phyloP scores from a whole-genome alignment of 2,329 filamentous ascomycete species.

The Pestalotiopsis sp. region DNA sequence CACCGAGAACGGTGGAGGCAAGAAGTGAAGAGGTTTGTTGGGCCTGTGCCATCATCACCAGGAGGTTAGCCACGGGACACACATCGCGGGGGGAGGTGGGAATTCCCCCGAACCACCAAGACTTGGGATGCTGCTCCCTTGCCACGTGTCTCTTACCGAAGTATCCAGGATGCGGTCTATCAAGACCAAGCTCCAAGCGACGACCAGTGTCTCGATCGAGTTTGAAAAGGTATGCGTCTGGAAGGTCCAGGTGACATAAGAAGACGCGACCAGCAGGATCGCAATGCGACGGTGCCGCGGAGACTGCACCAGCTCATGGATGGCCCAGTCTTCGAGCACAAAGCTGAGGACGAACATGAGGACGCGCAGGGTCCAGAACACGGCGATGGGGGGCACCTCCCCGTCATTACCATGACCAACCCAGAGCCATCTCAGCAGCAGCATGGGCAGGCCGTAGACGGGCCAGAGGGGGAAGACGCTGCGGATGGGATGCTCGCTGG shows the following conservation, averaged over 20 bases:
- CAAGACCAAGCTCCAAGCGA: slow-evolving; percentile 91
- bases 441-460: slow-evolving; percentile 92
- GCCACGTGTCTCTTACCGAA: slow-evolving; percentile 58
- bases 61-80: slow-evolving; percentile 10
- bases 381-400: slow-evolving; percentile 78
- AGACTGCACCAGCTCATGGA: slow-evolving; percentile 85
- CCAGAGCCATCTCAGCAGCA: slow-evolving; percentile 89
- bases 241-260: slow-evolving; percentile 98
- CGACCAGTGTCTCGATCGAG: slow-evolving; percentile 89
- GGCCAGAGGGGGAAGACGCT: slow-evolving; percentile 98
- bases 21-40: slow-evolving; percentile 76
- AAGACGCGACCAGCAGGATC: slow-evolving; percentile 86
- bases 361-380: slow-evolving; percentile 87
- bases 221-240: slow-evolving; percentile 99
- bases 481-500: slow-evolving; percentile 82
- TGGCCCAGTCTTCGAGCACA: slow-evolving; percentile 95
- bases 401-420: slow-evolving; percentile 78
- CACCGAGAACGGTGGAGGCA: slow-evolving; percentile 77
- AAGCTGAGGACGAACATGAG: slow-evolving; percentile 96
- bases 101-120: too few species aligned
- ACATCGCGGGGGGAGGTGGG: not conserved
- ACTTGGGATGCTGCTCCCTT: not conserved
- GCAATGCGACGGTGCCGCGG: slow-evolving; percentile 73
- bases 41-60: slow-evolving; percentile 1
- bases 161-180: slow-evolving; percentile 83